phyloP scores from a whole-genome alignment of 352 stramenopile genomes.

The Globisporangium canariense region DNA sequence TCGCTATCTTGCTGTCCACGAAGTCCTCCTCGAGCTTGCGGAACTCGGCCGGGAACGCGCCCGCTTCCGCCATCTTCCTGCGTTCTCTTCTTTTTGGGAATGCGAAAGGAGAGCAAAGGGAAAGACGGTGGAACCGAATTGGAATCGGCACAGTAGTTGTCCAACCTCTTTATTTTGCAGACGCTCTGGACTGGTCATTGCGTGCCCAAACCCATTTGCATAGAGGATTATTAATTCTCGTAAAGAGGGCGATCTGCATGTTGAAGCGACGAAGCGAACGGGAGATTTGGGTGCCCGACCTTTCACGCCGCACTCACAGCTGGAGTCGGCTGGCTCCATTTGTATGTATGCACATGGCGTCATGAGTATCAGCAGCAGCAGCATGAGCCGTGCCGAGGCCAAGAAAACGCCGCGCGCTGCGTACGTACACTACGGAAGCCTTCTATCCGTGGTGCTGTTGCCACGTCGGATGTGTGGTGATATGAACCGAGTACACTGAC shows the following conservation, averaged over 20 bases:
- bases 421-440: constrained; percentile 13
- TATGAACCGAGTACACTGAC: neutral
- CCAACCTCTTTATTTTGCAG: no score
- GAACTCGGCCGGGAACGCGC: constrained; percentile 54
- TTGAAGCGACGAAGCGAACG: neutral
- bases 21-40: constrained; percentile 75
- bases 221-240: no score
- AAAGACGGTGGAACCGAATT: neutral
- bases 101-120: neutral
- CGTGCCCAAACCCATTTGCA: no score
- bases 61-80: constrained; percentile 23
- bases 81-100: neutral
- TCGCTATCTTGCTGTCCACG: constrained; percentile 76
- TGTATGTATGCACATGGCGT: neutral
- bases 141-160: no score
- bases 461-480: neutral
- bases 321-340: neutral
- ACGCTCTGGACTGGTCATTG: no score
- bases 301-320: neutral
- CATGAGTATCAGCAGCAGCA: constrained; percentile 10
- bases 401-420: constrained; percentile 34
- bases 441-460: neutral
- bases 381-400: constrained; percentile 23
- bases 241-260: no score
- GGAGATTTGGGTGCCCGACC: neutral